Evolutionary conservation across 768 basidiomycete genomes (phyloP), one percentile per base, ranked within the genome.

Genomic region (Collybiopsis confluens): DNA sequence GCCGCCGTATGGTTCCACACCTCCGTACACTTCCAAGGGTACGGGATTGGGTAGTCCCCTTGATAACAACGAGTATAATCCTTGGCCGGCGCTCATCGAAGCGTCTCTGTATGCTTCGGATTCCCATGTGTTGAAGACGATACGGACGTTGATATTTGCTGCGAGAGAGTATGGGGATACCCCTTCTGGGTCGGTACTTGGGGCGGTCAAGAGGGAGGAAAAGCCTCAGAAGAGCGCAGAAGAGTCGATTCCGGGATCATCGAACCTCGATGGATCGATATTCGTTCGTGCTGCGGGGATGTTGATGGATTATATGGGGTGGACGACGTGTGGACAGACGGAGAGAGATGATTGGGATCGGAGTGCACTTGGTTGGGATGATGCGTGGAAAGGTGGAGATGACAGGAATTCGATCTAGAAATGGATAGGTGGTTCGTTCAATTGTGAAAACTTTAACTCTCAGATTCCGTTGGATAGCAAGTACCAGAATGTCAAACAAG

Each of bases 221-320:
- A 13, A 5, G 30, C 13, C 30, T 13, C n/a, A n/a, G n/a, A 47
- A 15, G 15, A 27, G 4, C 23, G 30, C 23, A 2, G 10, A 6
- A 23, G 10, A 40, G 38, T n/a, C 38, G 50, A n/a, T n/a, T 24
- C 41, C 3, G 27, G 26, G 37, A 38, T 5, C 41, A n/a, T 33
- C 30, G 13, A 33, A 33, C 6, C 30, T 82, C 47, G 82, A 86
- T 59, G 83, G 83, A 2, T 78, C 79, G 2, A 52, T 83, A 20
- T 85, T 85, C 58, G 72, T 80, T 4, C 67, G 82, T 38, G 76
- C 81, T n/a, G 83, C 81, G 6, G 82, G 82, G 0, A 70, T 81
- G 28, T 58, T 82, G 65, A 73, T 81, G 75, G 70, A 82, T 44
- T 74, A 68, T 15, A 64, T 83, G 58, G 80, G 83, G 0, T 85